phyloP scores from a whole-genome alignment of 441 rosid species.

The Gossypium schwendimanii region DNA sequence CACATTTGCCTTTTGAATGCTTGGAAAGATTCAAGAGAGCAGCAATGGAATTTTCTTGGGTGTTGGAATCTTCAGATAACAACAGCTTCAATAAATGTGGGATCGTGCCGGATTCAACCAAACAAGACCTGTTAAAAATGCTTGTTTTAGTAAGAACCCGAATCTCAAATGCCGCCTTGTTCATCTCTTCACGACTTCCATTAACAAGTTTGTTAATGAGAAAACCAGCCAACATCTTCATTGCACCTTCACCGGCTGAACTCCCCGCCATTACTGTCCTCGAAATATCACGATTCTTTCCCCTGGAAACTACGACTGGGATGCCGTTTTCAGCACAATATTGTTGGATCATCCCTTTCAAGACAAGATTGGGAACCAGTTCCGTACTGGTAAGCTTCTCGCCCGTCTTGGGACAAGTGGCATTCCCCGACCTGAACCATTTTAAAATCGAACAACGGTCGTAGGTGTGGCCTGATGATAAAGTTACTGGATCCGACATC shows the following conservation, averaged over 20 bases:
- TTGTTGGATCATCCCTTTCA: constrained; percentile 48
- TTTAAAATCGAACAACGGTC: constrained; percentile 61
- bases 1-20: constrained; percentile 41
- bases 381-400: constrained; percentile 35
- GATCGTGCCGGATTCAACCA: constrained; percentile 53
- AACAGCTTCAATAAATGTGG: constrained; percentile 39
- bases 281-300: constrained; percentile 32
- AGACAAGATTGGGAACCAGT: constrained; percentile 43
- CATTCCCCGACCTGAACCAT: constrained; percentile 66
- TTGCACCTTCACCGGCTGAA: constrained; percentile 52
- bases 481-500: constrained; percentile 69
- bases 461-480: constrained; percentile 69
- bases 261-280: constrained; percentile 36
- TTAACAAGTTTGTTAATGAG: constrained; percentile 34
- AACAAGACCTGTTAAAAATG: constrained; percentile 60
- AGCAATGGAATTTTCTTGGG: constrained; percentile 65
- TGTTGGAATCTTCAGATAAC: constrained; percentile 26
- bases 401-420: constrained; percentile 68
- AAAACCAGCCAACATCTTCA: constrained; percentile 37
- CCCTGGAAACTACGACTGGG: constrained; percentile 19
- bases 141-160: constrained; percentile 57
- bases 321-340: constrained; percentile 40
- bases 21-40: constrained; percentile 64
- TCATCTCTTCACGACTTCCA: constrained; percentile 33
- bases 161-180: constrained; percentile 53